phyloP scores from a whole-genome alignment of 495 filamentous ascomycete species.

The Lophiostoma macrostomum region DNA sequence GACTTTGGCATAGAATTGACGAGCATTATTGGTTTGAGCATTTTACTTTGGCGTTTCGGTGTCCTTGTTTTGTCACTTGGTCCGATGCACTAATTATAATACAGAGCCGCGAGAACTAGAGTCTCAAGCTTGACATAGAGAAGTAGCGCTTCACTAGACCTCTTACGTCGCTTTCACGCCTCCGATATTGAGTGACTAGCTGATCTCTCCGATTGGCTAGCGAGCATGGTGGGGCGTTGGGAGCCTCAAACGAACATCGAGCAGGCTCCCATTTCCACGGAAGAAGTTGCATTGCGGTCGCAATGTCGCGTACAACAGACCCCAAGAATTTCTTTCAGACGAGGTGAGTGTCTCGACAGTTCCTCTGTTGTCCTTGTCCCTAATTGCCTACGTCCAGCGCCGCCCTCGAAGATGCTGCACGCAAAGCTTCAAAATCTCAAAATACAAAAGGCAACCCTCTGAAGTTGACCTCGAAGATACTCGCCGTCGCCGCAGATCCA shows the following conservation, averaged over 20 bases:
- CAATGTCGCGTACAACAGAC: slow-evolving; percentile 64
- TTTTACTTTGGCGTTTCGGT: slow-evolving; percentile 2
- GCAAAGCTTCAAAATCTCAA: slow-evolving; percentile 72
- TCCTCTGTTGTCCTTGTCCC: not conserved
- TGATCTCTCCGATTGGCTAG: too few species aligned
- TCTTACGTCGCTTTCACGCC: too few species aligned
- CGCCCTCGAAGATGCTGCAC: slow-evolving; percentile 65
- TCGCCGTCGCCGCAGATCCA: slow-evolving; percentile 71
- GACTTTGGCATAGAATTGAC: too few species aligned
- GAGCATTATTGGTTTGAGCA: slow-evolving; percentile 4
- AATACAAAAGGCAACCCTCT: slow-evolving; percentile 85
- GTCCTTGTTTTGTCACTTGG: slow-evolving; percentile 3
- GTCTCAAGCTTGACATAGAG: too few species aligned
- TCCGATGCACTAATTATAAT: too few species aligned
- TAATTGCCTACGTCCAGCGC: slow-evolving; percentile 33
- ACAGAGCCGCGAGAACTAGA: too few species aligned
- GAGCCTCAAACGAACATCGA: not conserved
- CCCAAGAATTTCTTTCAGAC: slow-evolving; percentile 87
- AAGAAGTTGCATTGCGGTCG: slow-evolving; percentile 20
- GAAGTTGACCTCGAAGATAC: slow-evolving; percentile 75
- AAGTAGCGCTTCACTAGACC: too few species aligned
- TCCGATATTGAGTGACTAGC: too few species aligned
- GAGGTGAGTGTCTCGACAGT: slow-evolving; percentile 52
- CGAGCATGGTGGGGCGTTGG: slow-evolving; percentile 8
- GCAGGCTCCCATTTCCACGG: not conserved